These are phyloP conservation scores for Pseudopithomyces maydicus DNA, from an alignment of 2,329 filamentous ascomycete species.

Conservation along the genomic window DNA sequence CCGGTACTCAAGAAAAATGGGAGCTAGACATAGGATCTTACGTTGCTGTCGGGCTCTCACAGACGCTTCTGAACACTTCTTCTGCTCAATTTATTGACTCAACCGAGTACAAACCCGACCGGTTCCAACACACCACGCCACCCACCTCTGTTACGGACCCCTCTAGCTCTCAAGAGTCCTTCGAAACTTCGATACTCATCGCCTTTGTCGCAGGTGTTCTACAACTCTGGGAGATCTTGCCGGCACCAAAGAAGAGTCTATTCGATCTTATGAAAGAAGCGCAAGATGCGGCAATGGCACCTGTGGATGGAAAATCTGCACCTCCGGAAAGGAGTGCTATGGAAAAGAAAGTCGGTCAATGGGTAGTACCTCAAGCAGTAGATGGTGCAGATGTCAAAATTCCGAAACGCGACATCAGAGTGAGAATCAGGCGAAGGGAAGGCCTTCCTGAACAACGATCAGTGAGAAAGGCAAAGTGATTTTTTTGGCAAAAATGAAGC, in stretches of 20 bases:
- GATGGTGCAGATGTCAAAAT: conserved; percentile 55
- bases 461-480: conserved; percentile 13
- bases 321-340: conserved; percentile 11
- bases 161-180: conserved; percentile 17
- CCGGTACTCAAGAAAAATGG: conserved; percentile 30
- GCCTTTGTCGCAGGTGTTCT: conserved; percentile 38
- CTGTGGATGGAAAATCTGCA: conserved; percentile 14
- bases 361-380: conserved; percentile 57
- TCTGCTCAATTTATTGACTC: conserved; percentile 26
- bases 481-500: background rate
- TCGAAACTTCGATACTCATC: conserved; percentile 31
- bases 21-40: conserved; percentile 30
- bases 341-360: conserved; percentile 39
- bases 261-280: conserved; percentile 39
- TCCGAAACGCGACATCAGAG: conserved; percentile 59
- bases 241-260: conserved; percentile 40
- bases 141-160: conserved; percentile 23
- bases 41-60: conserved; percentile 38
- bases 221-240: conserved; percentile 42
- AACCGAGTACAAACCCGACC: conserved; percentile 30
- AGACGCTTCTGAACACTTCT: conserved; percentile 36
- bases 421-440: conserved; percentile 55
- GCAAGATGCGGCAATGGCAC: conserved; percentile 30
- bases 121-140: conserved; percentile 24
- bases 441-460: conserved; percentile 15